These are phyloP conservation scores for Strobilomyces dryophilus DNA, from an alignment of 768 basidiomycete species.

Conservation along the genomic window DNA sequence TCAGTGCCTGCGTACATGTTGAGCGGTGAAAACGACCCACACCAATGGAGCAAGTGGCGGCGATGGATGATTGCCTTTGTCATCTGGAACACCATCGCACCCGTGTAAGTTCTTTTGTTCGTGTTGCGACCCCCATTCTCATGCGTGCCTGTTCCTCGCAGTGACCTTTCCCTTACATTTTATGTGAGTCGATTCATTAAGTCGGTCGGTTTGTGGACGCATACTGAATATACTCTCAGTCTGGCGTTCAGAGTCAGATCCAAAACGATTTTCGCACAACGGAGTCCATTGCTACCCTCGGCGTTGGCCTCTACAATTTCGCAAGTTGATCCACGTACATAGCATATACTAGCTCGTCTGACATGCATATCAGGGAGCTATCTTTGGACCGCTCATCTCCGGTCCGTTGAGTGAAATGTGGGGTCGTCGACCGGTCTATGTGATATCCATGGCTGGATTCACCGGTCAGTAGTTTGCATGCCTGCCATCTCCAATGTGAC, in stretches of 20 bases:
- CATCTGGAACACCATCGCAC: conserved; percentile 28
- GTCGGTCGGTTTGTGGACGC: background rate
- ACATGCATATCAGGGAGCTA: conserved; percentile 15
- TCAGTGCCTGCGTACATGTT: conserved; percentile 12
- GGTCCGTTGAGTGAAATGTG: conserved; percentile 25
- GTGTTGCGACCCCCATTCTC: background rate
- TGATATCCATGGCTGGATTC: conserved; percentile 19
- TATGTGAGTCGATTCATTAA: conserved; percentile 16
- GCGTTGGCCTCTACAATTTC: conserved; percentile 26
- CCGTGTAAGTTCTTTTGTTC: conserved; percentile 18
- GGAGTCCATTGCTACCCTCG: conserved; percentile 21
- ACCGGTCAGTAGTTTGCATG: conserved; percentile 12
- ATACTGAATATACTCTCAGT: conserved; percentile 14
- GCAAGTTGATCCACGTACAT: conserved; percentile 9
- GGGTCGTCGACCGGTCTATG: conserved; percentile 23
- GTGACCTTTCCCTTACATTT: conserved; percentile 25
- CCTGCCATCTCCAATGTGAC: background rate
- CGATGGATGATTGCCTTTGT: conserved; percentile 28
- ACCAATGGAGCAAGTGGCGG: conserved; percentile 25
- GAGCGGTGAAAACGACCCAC: conserved; percentile 23
- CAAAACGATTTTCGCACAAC: conserved; percentile 20
- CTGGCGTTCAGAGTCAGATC: conserved; percentile 27
- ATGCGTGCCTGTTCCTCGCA: background rate
- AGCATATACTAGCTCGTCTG: background rate
- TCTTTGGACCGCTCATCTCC: conserved; percentile 24